phyloP scores from a whole-genome alignment of 345 rosid species.

The Turritis glabra region DNA sequence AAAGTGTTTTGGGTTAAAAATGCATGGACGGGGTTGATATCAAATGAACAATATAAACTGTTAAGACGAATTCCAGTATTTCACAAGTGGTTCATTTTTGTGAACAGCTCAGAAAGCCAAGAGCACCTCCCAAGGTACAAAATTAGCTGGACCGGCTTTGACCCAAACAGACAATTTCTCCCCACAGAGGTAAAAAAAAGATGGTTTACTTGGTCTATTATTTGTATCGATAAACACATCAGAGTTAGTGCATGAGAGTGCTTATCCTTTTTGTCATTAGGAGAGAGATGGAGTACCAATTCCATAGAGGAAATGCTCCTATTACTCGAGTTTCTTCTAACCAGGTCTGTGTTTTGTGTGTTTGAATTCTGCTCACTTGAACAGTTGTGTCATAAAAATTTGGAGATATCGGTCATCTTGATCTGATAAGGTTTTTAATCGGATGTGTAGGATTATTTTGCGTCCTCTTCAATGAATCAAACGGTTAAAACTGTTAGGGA shows the following conservation, averaged over 20 bases:
- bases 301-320: conserved; percentile 39
- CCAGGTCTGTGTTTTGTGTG: conserved; percentile 46
- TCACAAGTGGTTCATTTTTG: conserved; percentile 8
- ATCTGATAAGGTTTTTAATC: conserved; percentile 1
- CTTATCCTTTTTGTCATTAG: conserved; percentile 10
- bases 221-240: not conserved
- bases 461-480: conserved; percentile 78
- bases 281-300: conserved; percentile 39
- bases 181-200: conserved; percentile 11
- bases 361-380: not conserved
- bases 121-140: conserved; percentile 17
- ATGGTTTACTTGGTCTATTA: not conserved
- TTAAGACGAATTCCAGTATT: not conserved
- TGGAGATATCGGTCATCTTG: not conserved
- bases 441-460: conserved; percentile 71
- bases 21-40: not conserved
- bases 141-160: conserved; percentile 9
- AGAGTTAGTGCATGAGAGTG: conserved; percentile 1
- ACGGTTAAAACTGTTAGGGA: conserved; percentile 71
- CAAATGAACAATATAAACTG: not conserved
- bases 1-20: not conserved
- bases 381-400: not conserved
- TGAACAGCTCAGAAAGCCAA: conserved; percentile 33
- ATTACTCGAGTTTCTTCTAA: conserved; percentile 65
- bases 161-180: conserved; percentile 1